Percentiles rank a stretch among this genome's conserved stretches.
Evolutionary conservation across 208 protist species (phyloP).

Genomic region (Vickermania spadyakhi): DNA sequence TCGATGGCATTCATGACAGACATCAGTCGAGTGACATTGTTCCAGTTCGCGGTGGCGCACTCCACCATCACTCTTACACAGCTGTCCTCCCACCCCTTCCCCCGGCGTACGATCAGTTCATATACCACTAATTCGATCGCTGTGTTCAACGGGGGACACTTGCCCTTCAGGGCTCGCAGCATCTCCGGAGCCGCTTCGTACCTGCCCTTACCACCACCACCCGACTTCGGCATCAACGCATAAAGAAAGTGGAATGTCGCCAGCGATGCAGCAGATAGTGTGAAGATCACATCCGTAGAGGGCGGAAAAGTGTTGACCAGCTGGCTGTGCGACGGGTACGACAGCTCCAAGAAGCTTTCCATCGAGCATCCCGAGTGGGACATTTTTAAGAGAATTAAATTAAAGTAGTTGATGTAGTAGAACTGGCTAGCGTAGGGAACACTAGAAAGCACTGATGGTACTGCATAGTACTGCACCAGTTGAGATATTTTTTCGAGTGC

Average conservation of each 20-base stretch:
- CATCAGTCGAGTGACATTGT: constrained; percentile 36
- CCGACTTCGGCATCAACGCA: neutral
- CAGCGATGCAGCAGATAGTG: neutral
- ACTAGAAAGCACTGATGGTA: neutral
- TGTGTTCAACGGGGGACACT: neutral
- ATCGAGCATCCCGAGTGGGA: neutral
- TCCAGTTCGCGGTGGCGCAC: constrained; percentile 21
- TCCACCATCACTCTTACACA: constrained; percentile 32
- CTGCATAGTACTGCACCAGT: neutral
- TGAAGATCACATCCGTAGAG: neutral
- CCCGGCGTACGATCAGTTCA: neutral
- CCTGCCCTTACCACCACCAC: neutral
- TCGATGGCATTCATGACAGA: constrained; percentile 59
- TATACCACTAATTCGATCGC: neutral
- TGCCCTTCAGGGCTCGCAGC: neutral
- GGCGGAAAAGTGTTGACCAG: neutral
- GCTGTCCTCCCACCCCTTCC: constrained; percentile 30
- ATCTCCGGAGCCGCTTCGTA: neutral
- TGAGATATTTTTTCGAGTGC: neutral
- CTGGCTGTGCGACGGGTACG: neutral
- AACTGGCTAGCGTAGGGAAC: neutral
- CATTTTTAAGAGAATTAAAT: neutral
- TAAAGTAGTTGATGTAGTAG: neutral
- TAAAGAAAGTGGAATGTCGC: neutral
- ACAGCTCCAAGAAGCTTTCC: neutral